A percentile compares a stretch with the other conserved stretches of the same genome.
phyloP scores from a whole-genome alignment of 306 rosid species.

The Trichosanthes cucumerina region DNA sequence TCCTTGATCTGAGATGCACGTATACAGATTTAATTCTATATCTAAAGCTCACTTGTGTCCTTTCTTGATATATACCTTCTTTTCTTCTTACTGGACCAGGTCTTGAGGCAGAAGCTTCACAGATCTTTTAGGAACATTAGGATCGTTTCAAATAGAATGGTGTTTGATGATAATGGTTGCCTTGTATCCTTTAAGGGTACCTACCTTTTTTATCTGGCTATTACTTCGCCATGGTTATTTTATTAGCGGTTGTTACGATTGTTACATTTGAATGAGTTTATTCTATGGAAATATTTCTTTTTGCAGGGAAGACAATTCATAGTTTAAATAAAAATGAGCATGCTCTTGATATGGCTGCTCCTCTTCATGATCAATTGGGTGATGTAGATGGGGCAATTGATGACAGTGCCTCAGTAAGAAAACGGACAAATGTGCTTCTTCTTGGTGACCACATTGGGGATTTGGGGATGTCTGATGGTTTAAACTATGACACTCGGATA shows the following conservation, averaged over 20 bases:
- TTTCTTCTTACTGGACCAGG: constrained; percentile 36
- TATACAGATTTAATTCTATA: not conserved
- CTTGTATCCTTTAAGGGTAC: constrained; percentile 80
- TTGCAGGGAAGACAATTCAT: constrained; percentile 79
- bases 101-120: constrained; percentile 74
- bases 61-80: not conserved
- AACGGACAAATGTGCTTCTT: constrained; percentile 79
- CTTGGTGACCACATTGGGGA: constrained; percentile 91
- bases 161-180: constrained; percentile 45
- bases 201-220: not conserved
- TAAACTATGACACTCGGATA: constrained; percentile 66
- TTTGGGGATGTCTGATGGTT: constrained; percentile 90
- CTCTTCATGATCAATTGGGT: constrained; percentile 65
- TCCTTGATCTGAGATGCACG: constrained; percentile 3
- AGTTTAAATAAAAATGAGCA: constrained; percentile 89
- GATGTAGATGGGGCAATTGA: constrained; percentile 32
- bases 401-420: constrained; percentile 50
- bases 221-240: not conserved
- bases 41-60: not conserved
- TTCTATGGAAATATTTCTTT: not conserved
- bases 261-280: not conserved
- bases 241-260: not conserved
- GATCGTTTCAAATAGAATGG: constrained; percentile 83
- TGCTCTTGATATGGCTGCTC: constrained; percentile 90
- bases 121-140: constrained; percentile 65